Conservation (phyloP, 2,329 filamentous ascomycete genomes). For the Aspergillus uvarum region DNA sequence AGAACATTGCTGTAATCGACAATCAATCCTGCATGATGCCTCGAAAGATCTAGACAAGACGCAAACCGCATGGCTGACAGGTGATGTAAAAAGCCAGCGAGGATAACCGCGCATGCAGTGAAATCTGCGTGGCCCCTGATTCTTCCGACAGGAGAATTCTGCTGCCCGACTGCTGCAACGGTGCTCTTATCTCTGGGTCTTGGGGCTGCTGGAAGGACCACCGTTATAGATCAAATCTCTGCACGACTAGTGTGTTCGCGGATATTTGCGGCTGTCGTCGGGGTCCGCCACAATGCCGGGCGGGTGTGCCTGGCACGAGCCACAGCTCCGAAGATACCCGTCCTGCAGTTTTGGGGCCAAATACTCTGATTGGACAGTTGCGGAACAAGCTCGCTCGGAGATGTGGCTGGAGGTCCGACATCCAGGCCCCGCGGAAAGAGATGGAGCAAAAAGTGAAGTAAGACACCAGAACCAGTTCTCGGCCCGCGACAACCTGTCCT, state of each 20-base stretch:
- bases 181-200: neutral
- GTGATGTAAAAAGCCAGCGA: neutral
- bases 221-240: slow-evolving; percentile 1
- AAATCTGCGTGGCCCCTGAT: neutral
- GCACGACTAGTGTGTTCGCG: neutral
- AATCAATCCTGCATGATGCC: neutral
- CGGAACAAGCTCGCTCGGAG: neutral
- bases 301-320: neutral
- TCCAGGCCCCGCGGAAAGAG: neutral
- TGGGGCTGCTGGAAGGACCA: too few species aligned
- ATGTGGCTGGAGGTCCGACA: slow-evolving; percentile 1
- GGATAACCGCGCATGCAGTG: neutral
- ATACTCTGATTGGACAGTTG: neutral
- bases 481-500: too few species aligned
- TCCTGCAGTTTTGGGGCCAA: too few species aligned
- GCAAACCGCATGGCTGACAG: neutral
- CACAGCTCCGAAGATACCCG: slow-evolving; percentile 1
- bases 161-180: too few species aligned
- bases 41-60: neutral
- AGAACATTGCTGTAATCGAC: neutral
- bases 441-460: neutral
- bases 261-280: neutral
- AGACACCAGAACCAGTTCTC: neutral
- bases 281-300: neutral
- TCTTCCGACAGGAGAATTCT: neutral